Percentiles rank a stretch among this genome's conserved stretches.
phyloP scores from a whole-genome alignment of 2,329 filamentous ascomycete species.

The Calonectria fujianensis region DNA sequence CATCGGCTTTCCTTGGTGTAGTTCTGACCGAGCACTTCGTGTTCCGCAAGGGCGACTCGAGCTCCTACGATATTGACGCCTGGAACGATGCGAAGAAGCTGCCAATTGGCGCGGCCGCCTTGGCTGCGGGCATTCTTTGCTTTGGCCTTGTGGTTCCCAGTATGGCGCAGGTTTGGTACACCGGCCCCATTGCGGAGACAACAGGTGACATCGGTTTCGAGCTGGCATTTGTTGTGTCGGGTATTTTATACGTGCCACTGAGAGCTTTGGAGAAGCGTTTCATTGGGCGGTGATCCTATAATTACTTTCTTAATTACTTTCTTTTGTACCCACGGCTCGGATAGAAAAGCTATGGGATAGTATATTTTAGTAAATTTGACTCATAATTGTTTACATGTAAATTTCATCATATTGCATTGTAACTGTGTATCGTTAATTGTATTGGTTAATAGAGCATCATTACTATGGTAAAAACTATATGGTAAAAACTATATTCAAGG shows the following conservation, averaged over 20 bases:
- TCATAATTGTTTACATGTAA: neutral
- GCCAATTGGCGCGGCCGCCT: slow-evolving; percentile 63
- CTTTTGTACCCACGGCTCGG: neutral
- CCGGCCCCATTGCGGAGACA: slow-evolving; percentile 70
- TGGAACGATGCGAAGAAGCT: slow-evolving; percentile 65
- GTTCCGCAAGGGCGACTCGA: slow-evolving; percentile 62
- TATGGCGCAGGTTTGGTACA: slow-evolving; percentile 74
- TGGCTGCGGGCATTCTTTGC: slow-evolving; percentile 63
- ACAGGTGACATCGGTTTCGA: slow-evolving; percentile 78
- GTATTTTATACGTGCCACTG: slow-evolving; percentile 62
- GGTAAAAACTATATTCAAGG: neutral
- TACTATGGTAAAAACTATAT: neutral
- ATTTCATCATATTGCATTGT: neutral
- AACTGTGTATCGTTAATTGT: neutral
- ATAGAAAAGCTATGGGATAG: neutral
- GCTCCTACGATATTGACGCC: slow-evolving; percentile 61
- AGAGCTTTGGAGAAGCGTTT: slow-evolving; percentile 61
- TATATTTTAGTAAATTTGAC: neutral
- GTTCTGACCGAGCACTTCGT: slow-evolving; percentile 63
- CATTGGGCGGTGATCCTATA: slow-evolving; percentile 22
- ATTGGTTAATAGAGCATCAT: neutral
- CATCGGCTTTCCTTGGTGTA: slow-evolving; percentile 62
- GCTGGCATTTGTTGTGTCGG: slow-evolving; percentile 70
- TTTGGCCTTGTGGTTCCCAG: slow-evolving; percentile 70
- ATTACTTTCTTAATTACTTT: slow-evolving; percentile 7